phyloP scores from a whole-genome alignment of 192 early-diverging fungal species.

The Coemansia sp. region DNA sequence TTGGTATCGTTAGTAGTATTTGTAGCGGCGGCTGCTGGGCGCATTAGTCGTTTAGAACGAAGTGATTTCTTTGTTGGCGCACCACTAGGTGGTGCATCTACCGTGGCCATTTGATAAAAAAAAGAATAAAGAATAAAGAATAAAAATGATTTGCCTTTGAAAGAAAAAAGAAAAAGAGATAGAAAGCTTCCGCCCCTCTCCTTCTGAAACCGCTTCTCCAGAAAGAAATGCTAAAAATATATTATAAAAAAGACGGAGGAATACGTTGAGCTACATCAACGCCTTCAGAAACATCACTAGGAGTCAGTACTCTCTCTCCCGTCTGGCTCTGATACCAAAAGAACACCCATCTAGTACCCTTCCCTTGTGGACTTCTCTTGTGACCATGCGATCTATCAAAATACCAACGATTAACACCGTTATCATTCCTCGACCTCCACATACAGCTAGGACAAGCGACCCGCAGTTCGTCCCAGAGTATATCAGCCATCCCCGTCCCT shows the following conservation, averaged over 20 bases:
- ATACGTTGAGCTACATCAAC: slow-evolving; percentile 58
- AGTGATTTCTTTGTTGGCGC: slow-evolving; percentile 44
- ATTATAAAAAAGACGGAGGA: slow-evolving; percentile 61
- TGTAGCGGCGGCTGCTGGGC: slow-evolving; percentile 23
- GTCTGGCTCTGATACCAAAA: slow-evolving; percentile 68
- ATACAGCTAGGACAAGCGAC: slow-evolving; percentile 68
- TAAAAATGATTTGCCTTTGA: not conserved
- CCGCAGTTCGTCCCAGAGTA: slow-evolving; percentile 84
- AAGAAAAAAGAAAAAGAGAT: not conserved
- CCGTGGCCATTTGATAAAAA: slow-evolving; percentile 29
- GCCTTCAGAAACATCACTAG: slow-evolving; percentile 52
- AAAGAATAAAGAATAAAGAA: not conserved
- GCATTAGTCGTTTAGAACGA: slow-evolving; percentile 55
- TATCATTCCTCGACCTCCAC: slow-evolving; percentile 84
- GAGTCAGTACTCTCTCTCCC: not conserved
- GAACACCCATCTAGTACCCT: slow-evolving; percentile 78
- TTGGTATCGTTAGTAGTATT: not conserved
- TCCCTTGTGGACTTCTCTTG: slow-evolving; percentile 11
- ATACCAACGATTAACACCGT: slow-evolving; percentile 97
- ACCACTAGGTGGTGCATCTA: slow-evolving; percentile 18
- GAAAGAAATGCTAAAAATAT: too few relatives aligned
- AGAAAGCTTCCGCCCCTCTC: not conserved
- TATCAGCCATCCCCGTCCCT: slow-evolving; percentile 92
- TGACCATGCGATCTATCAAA: slow-evolving; percentile 92
- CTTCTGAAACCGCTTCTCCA: not conserved